Conservation (phyloP, 257 asterid species). For the Lavandula angustifolia region DNA sequence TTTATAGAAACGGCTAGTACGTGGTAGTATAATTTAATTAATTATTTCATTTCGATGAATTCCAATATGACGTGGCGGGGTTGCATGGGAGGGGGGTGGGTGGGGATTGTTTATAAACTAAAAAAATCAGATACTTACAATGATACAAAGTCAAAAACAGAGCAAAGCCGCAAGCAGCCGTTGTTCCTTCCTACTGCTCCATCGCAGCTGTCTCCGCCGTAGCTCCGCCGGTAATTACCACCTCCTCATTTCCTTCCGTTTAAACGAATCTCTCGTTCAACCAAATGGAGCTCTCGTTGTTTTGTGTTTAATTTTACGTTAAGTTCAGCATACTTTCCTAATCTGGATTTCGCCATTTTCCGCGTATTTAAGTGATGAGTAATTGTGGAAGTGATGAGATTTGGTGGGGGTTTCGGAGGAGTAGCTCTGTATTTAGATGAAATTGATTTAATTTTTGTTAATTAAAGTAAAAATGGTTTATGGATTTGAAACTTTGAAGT, state of each 20-base stretch:
- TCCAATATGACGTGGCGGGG: neutral
- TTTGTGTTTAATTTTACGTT: neutral
- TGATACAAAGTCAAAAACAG: slow-evolving; percentile 31
- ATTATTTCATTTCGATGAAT: too few relatives aligned
- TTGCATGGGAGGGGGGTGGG: neutral
- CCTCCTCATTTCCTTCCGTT: neutral
- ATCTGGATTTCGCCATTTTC: slow-evolving; percentile 22
- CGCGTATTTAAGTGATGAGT: slow-evolving; percentile 6
- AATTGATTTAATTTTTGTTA: neutral
- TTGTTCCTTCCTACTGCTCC: slow-evolving; percentile 35
- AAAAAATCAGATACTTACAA: slow-evolving; percentile 17
- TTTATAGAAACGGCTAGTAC: neutral
- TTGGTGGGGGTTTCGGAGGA: neutral
- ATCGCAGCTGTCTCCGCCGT: slow-evolving; percentile 26
- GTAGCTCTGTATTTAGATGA: neutral
- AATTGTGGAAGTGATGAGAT: neutral
- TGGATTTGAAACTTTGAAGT: slow-evolving; percentile 15
- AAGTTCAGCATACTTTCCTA: slow-evolving; percentile 12
- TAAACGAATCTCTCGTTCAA: neutral
- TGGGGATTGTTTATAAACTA: slow-evolving; percentile 11
- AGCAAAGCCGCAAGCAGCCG: slow-evolving; percentile 23
- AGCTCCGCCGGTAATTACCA: slow-evolving; percentile 20
- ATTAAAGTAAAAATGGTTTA: neutral
- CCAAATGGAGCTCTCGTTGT: neutral
- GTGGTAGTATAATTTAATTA: neutral